Conservation (phyloP, 192 early-diverging fungal genomes). For the Backusella morwellensis region DNA sequence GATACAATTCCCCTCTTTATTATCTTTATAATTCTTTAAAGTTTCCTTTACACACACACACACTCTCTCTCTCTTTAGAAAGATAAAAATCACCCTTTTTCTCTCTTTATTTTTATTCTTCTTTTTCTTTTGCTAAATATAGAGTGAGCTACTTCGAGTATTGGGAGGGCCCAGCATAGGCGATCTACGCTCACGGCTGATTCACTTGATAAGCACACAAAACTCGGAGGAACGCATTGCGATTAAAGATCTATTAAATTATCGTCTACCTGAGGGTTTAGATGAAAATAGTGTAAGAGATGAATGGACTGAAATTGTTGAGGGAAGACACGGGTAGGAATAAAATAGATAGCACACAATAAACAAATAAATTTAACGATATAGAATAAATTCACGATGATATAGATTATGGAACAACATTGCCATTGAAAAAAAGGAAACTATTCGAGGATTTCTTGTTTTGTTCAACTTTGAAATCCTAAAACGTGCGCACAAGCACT, state of each 20-base stretch:
- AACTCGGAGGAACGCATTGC: constrained; percentile 45
- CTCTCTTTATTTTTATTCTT: constrained; percentile 45
- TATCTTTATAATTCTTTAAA: too few species aligned
- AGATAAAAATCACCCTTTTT: neutral
- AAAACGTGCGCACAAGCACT: constrained; percentile 54
- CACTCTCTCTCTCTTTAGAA: too few species aligned
- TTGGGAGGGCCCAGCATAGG: constrained; percentile 75
- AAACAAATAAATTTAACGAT: neutral
- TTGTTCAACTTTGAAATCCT: constrained; percentile 65
- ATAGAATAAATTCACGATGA: neutral
- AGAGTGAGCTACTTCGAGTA: constrained; percentile 65
- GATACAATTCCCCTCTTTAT: too few species aligned
- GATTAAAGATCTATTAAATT: constrained; percentile 63
- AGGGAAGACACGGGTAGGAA: constrained; percentile 61
- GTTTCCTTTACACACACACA: too few species aligned
- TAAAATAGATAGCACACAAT: neutral
- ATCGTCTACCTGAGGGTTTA: constrained; percentile 57
- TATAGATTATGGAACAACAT: constrained; percentile 45
- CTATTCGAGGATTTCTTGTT: constrained; percentile 68
- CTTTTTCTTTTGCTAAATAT: constrained; percentile 3
- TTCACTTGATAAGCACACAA: constrained; percentile 58
- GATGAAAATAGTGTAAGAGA: constrained; percentile 50
- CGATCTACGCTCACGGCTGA: constrained; percentile 62
- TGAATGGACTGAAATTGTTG: constrained; percentile 73
- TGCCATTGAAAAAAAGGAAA: constrained; percentile 52